Base-by-base conservation (phyloP, 257 asterid genomes). In the Thymus quinquecostatus region DNA sequence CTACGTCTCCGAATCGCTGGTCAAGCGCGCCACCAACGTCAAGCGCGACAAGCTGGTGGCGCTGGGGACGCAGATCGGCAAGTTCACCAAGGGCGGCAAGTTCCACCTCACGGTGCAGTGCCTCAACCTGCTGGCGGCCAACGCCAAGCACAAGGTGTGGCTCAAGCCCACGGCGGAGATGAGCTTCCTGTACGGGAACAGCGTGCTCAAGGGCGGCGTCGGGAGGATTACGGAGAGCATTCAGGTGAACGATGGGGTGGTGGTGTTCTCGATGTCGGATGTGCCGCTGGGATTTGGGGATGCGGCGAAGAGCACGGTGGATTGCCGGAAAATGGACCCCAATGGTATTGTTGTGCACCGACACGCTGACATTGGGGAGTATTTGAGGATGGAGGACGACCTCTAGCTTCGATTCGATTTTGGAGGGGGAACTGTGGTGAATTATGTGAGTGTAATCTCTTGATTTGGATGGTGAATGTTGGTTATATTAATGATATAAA, bases 191-290 rank as follows among this genome's bases (percentile, higher is more conserved):
- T 91, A 93, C 11, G 98, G 98, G 6, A 93, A 93, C 53, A 85
- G 87, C 51, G 92, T 93, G 41, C 70, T 93, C 86, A 93, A 93
- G 78, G 98, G 98, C 7, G 97, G 98, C 34, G 73, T 93, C 12
- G 96, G 97, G 48, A 86, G 98, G 90, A 87, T 91, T 53, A 94
- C 98, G 4, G 96, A 92, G 93, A 88, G 79, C 73, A 84, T 90
- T 71, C 85, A 73, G 55, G 90, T 78, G 61, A 84, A 88, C 43
- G 97, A 90, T 70, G 98, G 98, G 6, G 98, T 93, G 10, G 96
- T 92, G 9, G 94, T 90, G 9, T 92, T 83, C 54, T 88, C 96
- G 3, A 93, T 93, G 98, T 60, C 96, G 45, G 97, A 93, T 74
- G 82, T 90, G 68, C 96, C 98, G 2, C 71, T 93, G 76, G 96